Percentiles rank a stretch among this genome's conserved stretches.
These are phyloP conservation scores for Rusavskia elegans DNA, from an alignment of 495 filamentous ascomycete genomes.

Conservation along the genomic window DNA sequence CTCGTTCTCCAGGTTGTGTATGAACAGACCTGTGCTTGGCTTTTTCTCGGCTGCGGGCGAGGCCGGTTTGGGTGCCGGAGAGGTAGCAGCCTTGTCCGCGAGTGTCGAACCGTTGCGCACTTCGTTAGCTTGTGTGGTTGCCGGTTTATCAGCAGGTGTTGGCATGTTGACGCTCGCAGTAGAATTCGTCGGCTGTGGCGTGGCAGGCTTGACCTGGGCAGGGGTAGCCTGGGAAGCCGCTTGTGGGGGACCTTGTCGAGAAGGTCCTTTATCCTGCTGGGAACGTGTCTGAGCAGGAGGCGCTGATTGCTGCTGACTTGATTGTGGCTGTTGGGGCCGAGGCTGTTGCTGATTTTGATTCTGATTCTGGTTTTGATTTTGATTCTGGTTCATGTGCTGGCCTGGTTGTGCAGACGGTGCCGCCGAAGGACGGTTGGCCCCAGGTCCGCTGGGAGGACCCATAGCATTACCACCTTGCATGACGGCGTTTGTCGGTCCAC, in stretches of 20 bases:
- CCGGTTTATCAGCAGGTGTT: conserved; percentile 18
- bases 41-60: conserved; percentile 30
- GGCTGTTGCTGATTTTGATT: conserved; percentile 15
- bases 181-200: conserved; percentile 31
- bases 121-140: conserved; percentile 19
- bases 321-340: conserved; percentile 17
- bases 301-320: conserved; percentile 10
- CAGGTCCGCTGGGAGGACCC: conserved; percentile 15
- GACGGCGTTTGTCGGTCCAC: conserved; percentile 10
- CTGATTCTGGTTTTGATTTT: conserved; percentile 5
- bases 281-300: conserved; percentile 21
- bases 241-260: conserved; percentile 27
- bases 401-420: conserved; percentile 17
- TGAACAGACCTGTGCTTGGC: conserved; percentile 63
- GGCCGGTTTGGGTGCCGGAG: conserved; percentile 18
- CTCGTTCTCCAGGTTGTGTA: conserved; percentile 60
- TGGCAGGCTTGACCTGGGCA: conserved; percentile 32
- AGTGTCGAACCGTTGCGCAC: conserved; percentile 6
- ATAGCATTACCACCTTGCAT: conserved; percentile 9
- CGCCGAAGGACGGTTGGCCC: conserved; percentile 13
- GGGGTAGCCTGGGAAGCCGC: conserved; percentile 34
- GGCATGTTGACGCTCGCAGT: conserved; percentile 11
- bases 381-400: conserved; percentile 18
- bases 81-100: conserved; percentile 9
- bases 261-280: conserved; percentile 23